Evolutionary conservation across 257 asterid species (phyloP), one percentile per base, ranked within the genome.

Genomic region (Rubia yunnanensis): DNA sequence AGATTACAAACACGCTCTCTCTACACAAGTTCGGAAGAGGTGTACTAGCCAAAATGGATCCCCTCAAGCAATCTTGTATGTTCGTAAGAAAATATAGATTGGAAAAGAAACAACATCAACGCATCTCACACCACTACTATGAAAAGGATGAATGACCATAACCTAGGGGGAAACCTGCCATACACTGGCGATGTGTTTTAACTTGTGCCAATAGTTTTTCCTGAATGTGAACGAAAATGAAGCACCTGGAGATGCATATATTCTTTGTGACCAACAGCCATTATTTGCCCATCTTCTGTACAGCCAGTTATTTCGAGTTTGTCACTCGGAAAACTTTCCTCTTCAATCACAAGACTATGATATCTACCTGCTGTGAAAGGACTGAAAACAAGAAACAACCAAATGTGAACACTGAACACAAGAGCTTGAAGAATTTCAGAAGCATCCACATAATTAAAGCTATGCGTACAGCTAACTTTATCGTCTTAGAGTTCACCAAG

Each of bases 351-450:
- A 61, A 92, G 99, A 74, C 99, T 92, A 68, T 92, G 99, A 78
- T 89, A 92, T 74, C 99, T 81, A 76, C 90, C 97, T 31, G 97
- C 99, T 39, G 86, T 92, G 70, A 92, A 89, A 27, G 99, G 97
- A 82, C 98, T 92, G 84, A 24, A 70, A 68, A 28, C 64, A 65
- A 35, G 30, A 55, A 18, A 41, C 36, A 0, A 44, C 52, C 52
- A 27, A 7, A 28, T 28, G 44, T 39, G 41, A 64, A 63, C n/a
- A n/a, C n/a, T n/a, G n/a, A n/a, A n/a, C 39, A n/a, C 38, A 17
- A 23, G 18, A 22, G 48, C 9, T 14, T 24, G 24, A 39, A 18
- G 46, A 35, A 50, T 32, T 5, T 13, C 24, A 24, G 13, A 20
- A 44, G 22, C n/a, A 44, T 44, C 52, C 52, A 44, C 22, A 44